These are phyloP conservation scores for Scleromitrula shiraiana DNA, from an alignment of 2,329 filamentous ascomycete genomes.

Conservation along the genomic window DNA sequence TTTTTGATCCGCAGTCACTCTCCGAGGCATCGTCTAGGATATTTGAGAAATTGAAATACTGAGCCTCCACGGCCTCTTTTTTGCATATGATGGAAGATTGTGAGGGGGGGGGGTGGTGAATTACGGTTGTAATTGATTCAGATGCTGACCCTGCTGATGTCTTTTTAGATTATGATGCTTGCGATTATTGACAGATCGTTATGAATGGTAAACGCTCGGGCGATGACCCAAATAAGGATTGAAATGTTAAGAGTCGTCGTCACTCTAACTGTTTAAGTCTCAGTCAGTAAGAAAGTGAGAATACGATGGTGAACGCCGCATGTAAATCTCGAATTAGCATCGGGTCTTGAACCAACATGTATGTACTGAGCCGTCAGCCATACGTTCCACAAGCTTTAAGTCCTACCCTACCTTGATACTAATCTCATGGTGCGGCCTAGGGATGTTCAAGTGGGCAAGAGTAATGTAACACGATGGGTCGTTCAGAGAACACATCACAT, in stretches of 20 bases:
- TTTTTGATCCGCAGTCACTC: background rate
- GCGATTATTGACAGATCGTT: background rate
- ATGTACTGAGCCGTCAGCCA: slow-evolving; percentile 9
- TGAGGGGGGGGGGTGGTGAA: background rate
- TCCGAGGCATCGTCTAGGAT: background rate
- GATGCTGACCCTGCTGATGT: background rate
- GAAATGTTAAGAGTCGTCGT: background rate
- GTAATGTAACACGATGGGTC: slow-evolving; percentile 2
- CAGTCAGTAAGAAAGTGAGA: background rate
- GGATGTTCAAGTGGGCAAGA: slow-evolving; percentile 4
- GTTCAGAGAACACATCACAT: slow-evolving; percentile 3
- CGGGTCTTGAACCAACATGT: no score
- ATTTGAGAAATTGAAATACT: background rate
- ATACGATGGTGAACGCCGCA: background rate
- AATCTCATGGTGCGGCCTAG: background rate
- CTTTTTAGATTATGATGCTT: background rate
- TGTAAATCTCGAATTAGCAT: no score
- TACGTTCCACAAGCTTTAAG: slow-evolving; percentile 6
- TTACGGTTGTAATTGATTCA: background rate
- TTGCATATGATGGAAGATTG: background rate
- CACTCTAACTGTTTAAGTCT: slow-evolving; percentile 6
- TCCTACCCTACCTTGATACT: background rate
- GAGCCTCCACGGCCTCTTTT: background rate
- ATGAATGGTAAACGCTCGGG: background rate
- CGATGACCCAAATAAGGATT: background rate